Percentiles rank a stretch among this genome's conserved stretches.
Evolutionary conservation across 75 land plant species (phyloP).

Genomic region (Picea glauca): DNA sequence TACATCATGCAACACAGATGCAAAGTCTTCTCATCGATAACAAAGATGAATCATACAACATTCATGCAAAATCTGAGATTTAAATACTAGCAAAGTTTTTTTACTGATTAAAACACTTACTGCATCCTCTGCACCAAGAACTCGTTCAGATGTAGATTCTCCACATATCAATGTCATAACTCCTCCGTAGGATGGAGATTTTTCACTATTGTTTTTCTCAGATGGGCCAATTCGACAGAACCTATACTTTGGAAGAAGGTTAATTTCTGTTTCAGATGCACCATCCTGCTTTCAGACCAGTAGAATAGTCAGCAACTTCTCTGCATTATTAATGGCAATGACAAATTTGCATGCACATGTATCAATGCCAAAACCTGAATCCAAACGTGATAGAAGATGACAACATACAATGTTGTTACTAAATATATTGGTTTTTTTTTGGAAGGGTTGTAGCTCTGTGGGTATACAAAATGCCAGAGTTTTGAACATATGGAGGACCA

Average conservation of each 20-base stretch:
- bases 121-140: conserved; percentile 32
- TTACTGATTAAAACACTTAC: conserved; percentile 13
- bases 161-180: conserved; percentile 4
- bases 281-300: conserved; percentile 51
- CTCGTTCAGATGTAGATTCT: conserved; percentile 16
- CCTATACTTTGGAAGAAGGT: conserved; percentile 61
- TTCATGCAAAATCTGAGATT: background rate
- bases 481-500: background rate
- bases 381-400: background rate
- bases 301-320: background rate
- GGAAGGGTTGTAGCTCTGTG: no score
- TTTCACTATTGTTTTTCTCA: conserved; percentile 4
- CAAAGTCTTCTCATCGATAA: background rate
- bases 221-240: conserved; percentile 25
- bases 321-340: background rate
- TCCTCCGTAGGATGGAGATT: conserved; percentile 14
- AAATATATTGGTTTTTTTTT: background rate
- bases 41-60: background rate
- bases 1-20: no score
- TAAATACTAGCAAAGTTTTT: conserved; percentile 1
- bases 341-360: background rate
- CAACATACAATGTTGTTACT: background rate
- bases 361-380: background rate
- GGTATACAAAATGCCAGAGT: no score
- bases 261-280: conserved; percentile 77